Evolutionary conservation across 2,329 filamentous ascomycete species (phyloP).

Genomic region (Fusarium xyrophilum): DNA sequence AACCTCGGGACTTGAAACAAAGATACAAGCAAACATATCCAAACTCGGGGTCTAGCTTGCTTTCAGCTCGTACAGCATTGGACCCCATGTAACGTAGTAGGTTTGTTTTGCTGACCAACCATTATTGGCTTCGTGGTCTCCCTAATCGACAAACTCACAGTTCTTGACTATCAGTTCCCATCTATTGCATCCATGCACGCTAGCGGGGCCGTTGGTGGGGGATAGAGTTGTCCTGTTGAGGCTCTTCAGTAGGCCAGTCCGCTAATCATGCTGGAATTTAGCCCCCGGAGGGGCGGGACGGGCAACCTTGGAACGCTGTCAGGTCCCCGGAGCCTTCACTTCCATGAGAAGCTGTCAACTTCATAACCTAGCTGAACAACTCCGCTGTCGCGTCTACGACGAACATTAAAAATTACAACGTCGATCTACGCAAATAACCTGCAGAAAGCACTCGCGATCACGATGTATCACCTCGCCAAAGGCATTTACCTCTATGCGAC

Average conservation of each 20-base stretch:
- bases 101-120: not conserved
- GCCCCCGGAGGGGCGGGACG: not conserved
- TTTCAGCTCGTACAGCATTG: not conserved
- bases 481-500: constrained; percentile 94
- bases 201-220: constrained; percentile 13
- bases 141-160: not conserved
- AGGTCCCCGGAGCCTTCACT: not conserved
- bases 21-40: not conserved
- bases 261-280: constrained; percentile 17
- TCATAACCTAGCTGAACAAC: not conserved
- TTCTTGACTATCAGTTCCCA: not conserved
- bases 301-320: not conserved
- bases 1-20: not conserved
- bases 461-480: constrained; percentile 95
- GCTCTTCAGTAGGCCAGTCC: constrained; percentile 28
- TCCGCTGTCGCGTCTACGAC: constrained; percentile 1
- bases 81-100: not conserved
- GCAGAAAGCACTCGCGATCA: constrained; percentile 1
- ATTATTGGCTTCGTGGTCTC: not conserved
- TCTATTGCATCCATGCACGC: constrained; percentile 1
- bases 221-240: constrained; percentile 8
- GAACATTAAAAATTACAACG: not conserved
- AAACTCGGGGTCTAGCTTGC: not conserved
- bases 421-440: not conserved
- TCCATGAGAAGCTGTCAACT: not conserved